Evolutionary conservation across 108 stramenopile species (phyloP), one percentile per base, ranked within the genome.

Genomic region (Discostella pseudostelligera): DNA sequence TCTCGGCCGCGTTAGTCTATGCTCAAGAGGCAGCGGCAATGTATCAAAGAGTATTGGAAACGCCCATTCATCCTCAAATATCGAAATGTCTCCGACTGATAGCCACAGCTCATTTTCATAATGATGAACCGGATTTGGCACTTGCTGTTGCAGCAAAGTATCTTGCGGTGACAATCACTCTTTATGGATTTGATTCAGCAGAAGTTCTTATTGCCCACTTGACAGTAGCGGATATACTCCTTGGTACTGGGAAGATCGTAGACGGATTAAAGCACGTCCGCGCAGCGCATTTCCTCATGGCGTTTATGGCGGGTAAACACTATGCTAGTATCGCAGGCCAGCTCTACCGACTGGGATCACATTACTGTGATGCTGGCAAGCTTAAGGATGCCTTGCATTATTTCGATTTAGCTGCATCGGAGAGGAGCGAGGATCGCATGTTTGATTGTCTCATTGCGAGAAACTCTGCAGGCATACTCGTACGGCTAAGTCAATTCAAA

Each of bases 231-330:
- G 79, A 89, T 59, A 72, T 86, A 43, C 74, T 82, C 39, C 67
- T 82, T 37, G 62, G 78, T 1, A 59, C 74, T 17, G 81, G 77
- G 10, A 65, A 74, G 64, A 48, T 77, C 3, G 39, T 61, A 25
- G 63, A 61, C 39, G 90, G 84, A 9, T 56, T 94, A 43, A 83
- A 83, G 63, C 92, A 96, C 71, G 49, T 92, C 43, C 85, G 88
- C 21, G 92, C 94, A n/a, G 88, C 82, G 32, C 65, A 84, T 46
- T 96, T 92, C 59, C 76, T 96, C 28, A 80, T 89, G 72, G 95
- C 96, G 67, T 56, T 93, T 8, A 59, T 94, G 63, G 91, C 86
- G 10, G 96, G 97, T 10, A 86, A 87, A 17, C 66, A 77, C 36
- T 84, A 91, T 54, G 65, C 88, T 14, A 89, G 93, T 59, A 77